These are phyloP conservation scores for Cyphellophora europaea DNA, from an alignment of 2,329 filamentous ascomycete genomes.

Conservation along the genomic window DNA sequence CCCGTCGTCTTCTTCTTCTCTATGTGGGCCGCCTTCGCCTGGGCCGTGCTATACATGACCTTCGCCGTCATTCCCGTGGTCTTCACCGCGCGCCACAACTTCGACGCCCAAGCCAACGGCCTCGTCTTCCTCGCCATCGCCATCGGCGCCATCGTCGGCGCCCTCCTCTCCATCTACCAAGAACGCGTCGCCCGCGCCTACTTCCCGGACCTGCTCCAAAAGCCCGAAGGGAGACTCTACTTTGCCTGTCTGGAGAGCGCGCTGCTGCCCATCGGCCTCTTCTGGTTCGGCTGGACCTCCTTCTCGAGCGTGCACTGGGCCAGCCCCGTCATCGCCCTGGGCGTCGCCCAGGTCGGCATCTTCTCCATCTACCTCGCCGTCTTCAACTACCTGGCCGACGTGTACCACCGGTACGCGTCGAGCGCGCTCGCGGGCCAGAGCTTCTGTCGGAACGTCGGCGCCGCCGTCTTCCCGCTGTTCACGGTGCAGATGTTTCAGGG, in stretches of 20 bases:
- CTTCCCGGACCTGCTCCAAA: conserved; percentile 25
- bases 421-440: conserved; percentile 80
- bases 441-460: conserved; percentile 77
- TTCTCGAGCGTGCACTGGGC: conserved; percentile 60
- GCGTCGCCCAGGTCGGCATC: conserved; percentile 73
- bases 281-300: conserved; percentile 66
- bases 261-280: conserved; percentile 69
- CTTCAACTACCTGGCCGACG: conserved; percentile 88
- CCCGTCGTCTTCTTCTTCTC: conserved; percentile 36
- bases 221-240: conserved; percentile 72
- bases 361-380: conserved; percentile 78
- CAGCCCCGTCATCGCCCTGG: conserved; percentile 59
- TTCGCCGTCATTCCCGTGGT: conserved; percentile 32
- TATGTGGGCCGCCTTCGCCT: conserved; percentile 35
- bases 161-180: conserved; percentile 29
- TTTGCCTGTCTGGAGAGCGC: conserved; percentile 69
- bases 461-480: conserved; percentile 71
- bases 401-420: conserved; percentile 74
- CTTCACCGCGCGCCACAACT: conserved; percentile 29
- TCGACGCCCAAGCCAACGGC: conserved; percentile 25
- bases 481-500: conserved; percentile 63
- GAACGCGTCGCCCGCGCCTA: conserved; percentile 14
- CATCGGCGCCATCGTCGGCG: conserved; percentile 32
- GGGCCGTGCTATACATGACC: conserved; percentile 35
- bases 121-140: conserved; percentile 33